phyloP scores from a whole-genome alignment of 2,329 filamentous ascomycete genomes.

The Venturia pyrina region DNA sequence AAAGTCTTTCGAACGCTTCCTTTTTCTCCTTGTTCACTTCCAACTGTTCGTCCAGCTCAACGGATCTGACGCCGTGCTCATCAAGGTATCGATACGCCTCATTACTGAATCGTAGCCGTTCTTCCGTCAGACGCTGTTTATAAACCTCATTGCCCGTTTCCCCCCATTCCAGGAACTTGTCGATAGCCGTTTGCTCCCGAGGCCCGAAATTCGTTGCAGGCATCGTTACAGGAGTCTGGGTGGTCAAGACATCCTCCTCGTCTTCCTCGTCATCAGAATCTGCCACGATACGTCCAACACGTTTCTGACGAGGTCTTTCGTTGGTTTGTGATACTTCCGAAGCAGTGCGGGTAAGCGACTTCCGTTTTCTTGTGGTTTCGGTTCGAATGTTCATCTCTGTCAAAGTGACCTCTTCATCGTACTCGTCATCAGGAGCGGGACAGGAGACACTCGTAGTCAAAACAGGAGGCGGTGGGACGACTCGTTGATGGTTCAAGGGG shows the following conservation, averaged over 20 bases:
- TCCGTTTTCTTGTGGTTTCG: conserved; percentile 1
- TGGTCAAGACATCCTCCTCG: neutral
- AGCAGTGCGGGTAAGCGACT: conserved; percentile 6
- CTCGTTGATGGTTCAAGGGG: neutral
- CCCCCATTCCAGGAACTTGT: neutral
- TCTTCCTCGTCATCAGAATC: conserved; percentile 11
- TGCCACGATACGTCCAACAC: conserved; percentile 6
- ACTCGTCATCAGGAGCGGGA: neutral
- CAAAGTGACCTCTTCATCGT: conserved; percentile 7
- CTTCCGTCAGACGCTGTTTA: neutral
- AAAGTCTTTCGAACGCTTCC: conserved; percentile 6
- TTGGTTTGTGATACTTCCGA: conserved; percentile 7
- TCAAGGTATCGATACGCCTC: conserved; percentile 2
- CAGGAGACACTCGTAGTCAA: neutral
- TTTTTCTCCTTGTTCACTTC: conserved; percentile 4
- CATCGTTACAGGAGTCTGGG: neutral
- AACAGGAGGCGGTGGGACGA: neutral
- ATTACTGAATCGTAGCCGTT: neutral
- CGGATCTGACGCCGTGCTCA: neutral
- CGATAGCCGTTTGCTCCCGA: neutral
- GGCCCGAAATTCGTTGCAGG: neutral
- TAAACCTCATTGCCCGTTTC: neutral
- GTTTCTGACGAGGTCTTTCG: neutral
- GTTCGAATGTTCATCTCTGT: neutral
- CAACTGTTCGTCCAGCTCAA: neutral